Evolutionary conservation across 257 asterid species (phyloP).

Genomic region (Solanum dulcamara): DNA sequence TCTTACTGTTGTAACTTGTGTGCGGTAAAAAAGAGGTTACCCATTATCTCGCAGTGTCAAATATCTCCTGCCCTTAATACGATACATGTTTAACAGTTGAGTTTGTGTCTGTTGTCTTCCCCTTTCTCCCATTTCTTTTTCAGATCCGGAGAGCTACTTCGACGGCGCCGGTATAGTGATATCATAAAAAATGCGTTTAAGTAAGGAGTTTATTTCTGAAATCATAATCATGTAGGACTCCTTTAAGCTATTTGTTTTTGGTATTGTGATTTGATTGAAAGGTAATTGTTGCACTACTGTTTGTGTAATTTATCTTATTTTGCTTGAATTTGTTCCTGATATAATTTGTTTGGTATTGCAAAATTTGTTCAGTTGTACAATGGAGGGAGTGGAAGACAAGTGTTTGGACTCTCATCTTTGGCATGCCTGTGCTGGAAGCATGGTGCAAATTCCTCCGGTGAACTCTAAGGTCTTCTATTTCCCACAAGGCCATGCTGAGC

Average conservation of each 20-base stretch:
- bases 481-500: constrained; percentile 72
- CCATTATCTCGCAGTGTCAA: background rate
- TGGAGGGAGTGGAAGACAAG: constrained; percentile 24
- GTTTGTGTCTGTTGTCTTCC: background rate
- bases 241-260: background rate
- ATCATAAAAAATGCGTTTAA: too few species aligned
- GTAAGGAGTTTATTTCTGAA: background rate
- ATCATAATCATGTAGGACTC: background rate
- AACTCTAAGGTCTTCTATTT: constrained; percentile 43
- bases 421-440: constrained; percentile 65
- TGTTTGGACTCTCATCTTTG: constrained; percentile 48
- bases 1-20: background rate
- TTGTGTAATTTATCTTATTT: background rate
- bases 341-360: background rate
- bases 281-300: background rate
- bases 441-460: constrained; percentile 53
- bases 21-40: background rate
- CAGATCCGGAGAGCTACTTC: background rate
- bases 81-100: background rate
- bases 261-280: background rate
- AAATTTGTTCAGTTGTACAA: background rate
- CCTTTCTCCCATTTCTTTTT: background rate
- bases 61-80: background rate
- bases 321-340: background rate
- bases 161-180: too few species aligned